Evolutionary conservation across 352 stramenopile genomes (phyloP).

Genomic region (Phytophthora tentaculata): DNA sequence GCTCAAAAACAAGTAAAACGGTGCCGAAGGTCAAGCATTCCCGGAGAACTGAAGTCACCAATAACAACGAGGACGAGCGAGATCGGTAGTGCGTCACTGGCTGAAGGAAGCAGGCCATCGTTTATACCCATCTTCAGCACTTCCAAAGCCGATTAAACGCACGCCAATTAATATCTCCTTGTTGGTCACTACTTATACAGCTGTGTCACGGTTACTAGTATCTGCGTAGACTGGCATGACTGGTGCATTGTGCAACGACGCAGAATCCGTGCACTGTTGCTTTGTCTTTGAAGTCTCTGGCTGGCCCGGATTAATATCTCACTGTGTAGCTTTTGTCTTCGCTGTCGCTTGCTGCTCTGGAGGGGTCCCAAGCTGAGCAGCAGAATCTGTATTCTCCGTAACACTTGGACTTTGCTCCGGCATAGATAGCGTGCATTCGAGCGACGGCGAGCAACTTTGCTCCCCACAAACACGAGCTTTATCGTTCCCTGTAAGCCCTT

Average conservation of each 20-base stretch:
- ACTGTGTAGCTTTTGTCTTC: too few species aligned
- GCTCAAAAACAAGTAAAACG: slow-evolving; percentile 1
- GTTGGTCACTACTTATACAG: slow-evolving; percentile 18
- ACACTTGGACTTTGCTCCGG: not conserved
- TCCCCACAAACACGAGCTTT: not conserved
- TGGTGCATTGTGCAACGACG: not conserved
- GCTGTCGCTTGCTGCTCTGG: not conserved
- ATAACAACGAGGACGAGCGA: slow-evolving; percentile 38
- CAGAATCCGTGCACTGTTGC: not conserved
- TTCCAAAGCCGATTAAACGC: not conserved
- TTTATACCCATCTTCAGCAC: too few species aligned
- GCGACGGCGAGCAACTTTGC: not conserved
- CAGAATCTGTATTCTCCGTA: not conserved
- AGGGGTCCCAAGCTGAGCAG: not conserved
- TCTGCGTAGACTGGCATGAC: not conserved
- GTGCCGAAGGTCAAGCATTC: not conserved
- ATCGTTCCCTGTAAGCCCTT: not conserved
- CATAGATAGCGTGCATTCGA: not conserved
- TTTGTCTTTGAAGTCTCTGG: not conserved
- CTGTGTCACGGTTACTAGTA: slow-evolving; percentile 12
- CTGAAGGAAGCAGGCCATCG: not conserved
- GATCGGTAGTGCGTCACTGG: slow-evolving; percentile 28
- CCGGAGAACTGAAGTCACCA: slow-evolving; percentile 1
- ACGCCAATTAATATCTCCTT: slow-evolving; percentile 15
- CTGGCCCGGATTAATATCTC: too few species aligned